Evolutionary conservation across 352 stramenopile genomes (phyloP), one percentile per base, ranked within the genome.

Genomic region (Albugo candida): DNA sequence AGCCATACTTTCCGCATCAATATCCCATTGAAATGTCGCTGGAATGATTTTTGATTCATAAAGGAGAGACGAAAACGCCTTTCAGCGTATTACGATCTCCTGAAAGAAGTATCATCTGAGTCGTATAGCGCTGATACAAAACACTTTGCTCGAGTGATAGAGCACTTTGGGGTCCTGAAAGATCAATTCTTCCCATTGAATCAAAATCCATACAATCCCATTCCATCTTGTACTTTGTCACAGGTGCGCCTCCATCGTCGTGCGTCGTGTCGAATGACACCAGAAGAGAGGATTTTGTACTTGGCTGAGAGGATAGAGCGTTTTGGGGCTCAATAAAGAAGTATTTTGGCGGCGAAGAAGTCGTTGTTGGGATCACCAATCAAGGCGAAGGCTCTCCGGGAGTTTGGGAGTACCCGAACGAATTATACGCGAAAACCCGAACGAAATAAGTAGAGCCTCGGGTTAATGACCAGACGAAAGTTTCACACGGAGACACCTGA

Each of bases 211-310:
- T 84, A 2, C 65, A 70, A 53, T 97, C 89, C 86, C 85, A 97
- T 41, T 96, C 83, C 42, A 97, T 76, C 49, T 85, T 83, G 56
- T 94, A 95, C 48, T 83, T 63, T 12, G 60, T 91, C n/a, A 94
- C 69, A 1, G 60, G 55, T 0, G 73, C 67, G 8, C 86, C 86
- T 5, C 86, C 86, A 41, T 91, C 69, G 51, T 94, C 67, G 48
- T 72, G 67, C 11, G 58, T 65, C 0, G 70, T 66, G 27, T 82
- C 75, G 49, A 96, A 96, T 2, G 51, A 56, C 8, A 96, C 73
- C 5, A 66, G 48, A 6, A 97, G 53, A 35, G 69, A 80, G 34
- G 58, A 56, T 36, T 46, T 59, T 14, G 60, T 61, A 0, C 64
- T 60, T 6, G 64, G 47, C 10, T 21, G 39, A 0, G 94, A 44